Conservation (phyloP, 495 filamentous ascomycete species). For the Patellaria atrata region DNA sequence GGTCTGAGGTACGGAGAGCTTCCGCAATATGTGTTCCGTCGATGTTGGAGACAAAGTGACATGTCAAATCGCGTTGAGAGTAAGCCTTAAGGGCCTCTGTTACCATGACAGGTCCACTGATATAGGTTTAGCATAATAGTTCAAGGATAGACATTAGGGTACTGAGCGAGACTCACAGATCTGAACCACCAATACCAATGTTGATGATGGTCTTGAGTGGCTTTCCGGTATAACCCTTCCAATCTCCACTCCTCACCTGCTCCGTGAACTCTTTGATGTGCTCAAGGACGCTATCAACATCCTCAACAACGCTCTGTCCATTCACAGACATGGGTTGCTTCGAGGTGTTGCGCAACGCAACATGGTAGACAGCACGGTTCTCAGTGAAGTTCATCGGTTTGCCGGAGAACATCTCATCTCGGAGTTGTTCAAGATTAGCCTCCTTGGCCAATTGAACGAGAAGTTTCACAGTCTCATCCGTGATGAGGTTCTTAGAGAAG, state of each 20-base stretch:
- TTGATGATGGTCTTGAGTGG: conserved; percentile 92
- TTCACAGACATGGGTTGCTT: conserved; percentile 84
- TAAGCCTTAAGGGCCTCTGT: conserved; percentile 94
- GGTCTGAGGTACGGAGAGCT: conserved; percentile 73
- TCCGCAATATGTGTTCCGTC: conserved; percentile 96
- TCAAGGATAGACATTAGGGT: conserved; percentile 2
- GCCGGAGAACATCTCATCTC: conserved; percentile 92
- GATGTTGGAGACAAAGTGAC: conserved; percentile 99
- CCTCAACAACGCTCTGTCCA: conserved; percentile 90
- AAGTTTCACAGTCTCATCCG: conserved; percentile 75
- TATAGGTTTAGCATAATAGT: background rate
- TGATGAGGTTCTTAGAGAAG: conserved; percentile 98
- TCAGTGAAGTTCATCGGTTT: conserved; percentile 99
- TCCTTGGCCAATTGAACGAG: conserved; percentile 83
- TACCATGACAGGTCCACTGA: conserved; percentile 93
- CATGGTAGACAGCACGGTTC: conserved; percentile 88
- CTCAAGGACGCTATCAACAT: conserved; percentile 75
- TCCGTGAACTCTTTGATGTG: conserved; percentile 98
- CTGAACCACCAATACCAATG: conserved; percentile 94
- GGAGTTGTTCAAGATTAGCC: conserved; percentile 77
- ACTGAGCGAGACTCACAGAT: conserved; percentile 52
- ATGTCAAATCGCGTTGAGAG: conserved; percentile 62
- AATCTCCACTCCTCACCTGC: conserved; percentile 83
- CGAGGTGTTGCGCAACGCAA: conserved; percentile 75
- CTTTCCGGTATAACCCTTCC: conserved; percentile 99